Evolutionary conservation across 78 protist genomes (phyloP).

Genomic region (Isochrysis galbana): DNA sequence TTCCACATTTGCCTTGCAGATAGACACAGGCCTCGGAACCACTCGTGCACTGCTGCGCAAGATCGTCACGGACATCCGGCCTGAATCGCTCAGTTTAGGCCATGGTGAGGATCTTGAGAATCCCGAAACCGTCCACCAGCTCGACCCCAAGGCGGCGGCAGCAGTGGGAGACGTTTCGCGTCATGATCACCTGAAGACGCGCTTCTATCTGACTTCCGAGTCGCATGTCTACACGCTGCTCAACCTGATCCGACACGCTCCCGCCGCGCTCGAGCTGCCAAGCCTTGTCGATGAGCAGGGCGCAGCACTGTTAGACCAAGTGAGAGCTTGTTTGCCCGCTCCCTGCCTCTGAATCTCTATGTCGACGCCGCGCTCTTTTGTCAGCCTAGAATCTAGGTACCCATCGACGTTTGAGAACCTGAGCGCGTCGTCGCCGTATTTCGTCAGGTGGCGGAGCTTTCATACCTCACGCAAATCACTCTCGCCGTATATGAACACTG

Average conservation of each 20-base stretch:
- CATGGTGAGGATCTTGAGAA: background rate
- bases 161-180: too few relatives aligned
- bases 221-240: slow-evolving; percentile 68
- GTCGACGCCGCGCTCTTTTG: too few relatives aligned
- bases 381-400: too few relatives aligned
- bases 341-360: too few relatives aligned
- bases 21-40: background rate
- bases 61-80: background rate
- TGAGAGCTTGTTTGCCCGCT: too few relatives aligned
- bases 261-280: background rate
- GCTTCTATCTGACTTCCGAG: slow-evolving; percentile 78
- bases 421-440: too few relatives aligned
- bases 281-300: background rate
- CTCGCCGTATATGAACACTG: background rate
- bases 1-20: background rate
- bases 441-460: background rate
- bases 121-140: slow-evolving; percentile 40
- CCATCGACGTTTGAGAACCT: too few relatives aligned
- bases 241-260: slow-evolving; percentile 9
- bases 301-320: background rate
- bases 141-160: slow-evolving; percentile 7
- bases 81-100: background rate
- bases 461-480: background rate
- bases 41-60: slow-evolving; percentile 4
- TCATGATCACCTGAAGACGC: slow-evolving; percentile 39